phyloP scores from a whole-genome alignment of 495 filamentous ascomycete species.

The Usnea hakonensis region DNA sequence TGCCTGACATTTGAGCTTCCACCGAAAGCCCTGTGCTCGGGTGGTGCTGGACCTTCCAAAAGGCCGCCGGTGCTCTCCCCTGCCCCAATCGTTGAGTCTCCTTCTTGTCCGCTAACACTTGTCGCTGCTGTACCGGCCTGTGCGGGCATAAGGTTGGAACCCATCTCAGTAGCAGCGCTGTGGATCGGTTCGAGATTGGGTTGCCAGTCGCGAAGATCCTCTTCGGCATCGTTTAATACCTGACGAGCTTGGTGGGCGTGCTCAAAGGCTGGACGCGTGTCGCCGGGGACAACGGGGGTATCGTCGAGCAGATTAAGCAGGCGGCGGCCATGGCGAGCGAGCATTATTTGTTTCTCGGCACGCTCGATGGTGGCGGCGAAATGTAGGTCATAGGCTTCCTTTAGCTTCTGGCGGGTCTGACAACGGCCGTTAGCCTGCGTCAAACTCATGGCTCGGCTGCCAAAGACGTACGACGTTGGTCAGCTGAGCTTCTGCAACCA shows the following conservation, averaged over 20 bases:
- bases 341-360: constrained; percentile 89
- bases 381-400: constrained; percentile 84
- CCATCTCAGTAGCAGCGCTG: constrained; percentile 29
- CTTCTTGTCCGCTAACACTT: constrained; percentile 15
- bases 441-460: neutral
- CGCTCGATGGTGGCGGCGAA: constrained; percentile 85
- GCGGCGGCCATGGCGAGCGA: constrained; percentile 80
- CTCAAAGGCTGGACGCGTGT: constrained; percentile 58
- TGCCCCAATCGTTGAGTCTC: neutral
- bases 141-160: constrained; percentile 25
- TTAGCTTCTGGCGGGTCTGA: constrained; percentile 84
- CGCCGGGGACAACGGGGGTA: constrained; percentile 80
- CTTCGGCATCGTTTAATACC: constrained; percentile 88
- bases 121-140: constrained; percentile 12
- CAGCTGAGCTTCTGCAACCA: constrained; percentile 95
- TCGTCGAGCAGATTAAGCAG: constrained; percentile 87
- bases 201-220: constrained; percentile 70
- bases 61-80: constrained; percentile 10
- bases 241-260: constrained; percentile 59
- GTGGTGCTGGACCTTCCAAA: constrained; percentile 2
- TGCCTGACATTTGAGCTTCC: constrained; percentile 14
- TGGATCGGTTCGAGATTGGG: constrained; percentile 49
- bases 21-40: constrained; percentile 16
- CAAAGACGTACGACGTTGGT: constrained; percentile 67
- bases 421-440: neutral